Conservation (phyloP, 495 filamentous ascomycete genomes). For the Aspergillus biplanus region DNA sequence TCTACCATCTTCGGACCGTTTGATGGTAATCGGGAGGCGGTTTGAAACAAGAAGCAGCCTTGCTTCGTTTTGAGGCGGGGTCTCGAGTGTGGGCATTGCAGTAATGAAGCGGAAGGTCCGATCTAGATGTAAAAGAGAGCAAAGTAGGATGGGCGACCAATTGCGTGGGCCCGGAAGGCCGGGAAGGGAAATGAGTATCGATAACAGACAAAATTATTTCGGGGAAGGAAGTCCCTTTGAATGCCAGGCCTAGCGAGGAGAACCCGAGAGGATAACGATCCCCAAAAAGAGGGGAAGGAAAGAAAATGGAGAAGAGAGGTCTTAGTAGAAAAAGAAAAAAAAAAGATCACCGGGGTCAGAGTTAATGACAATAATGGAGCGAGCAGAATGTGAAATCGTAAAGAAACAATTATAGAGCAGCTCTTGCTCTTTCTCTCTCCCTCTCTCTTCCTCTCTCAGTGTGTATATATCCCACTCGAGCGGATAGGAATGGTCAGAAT, state of each 20-base stretch:
- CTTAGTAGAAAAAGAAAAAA: slow-evolving; percentile 9
- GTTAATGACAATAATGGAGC: not conserved
- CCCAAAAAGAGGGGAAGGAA: not conserved
- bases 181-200: not conserved
- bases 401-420: slow-evolving; percentile 2
- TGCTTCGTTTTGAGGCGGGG: slow-evolving; percentile 37
- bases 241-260: not conserved
- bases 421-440: slow-evolving; percentile 3
- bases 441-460: not conserved
- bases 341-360: not conserved
- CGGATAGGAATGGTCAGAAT: slow-evolving; percentile 9
- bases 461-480: not conserved
- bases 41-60: slow-evolving; percentile 87
- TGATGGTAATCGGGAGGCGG: slow-evolving; percentile 92
- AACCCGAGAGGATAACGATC: not conserved
- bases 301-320: not conserved
- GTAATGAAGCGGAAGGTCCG: slow-evolving; percentile 2
- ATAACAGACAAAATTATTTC: not conserved
- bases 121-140: slow-evolving; percentile 5
- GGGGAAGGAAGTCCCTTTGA: not conserved
- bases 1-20: slow-evolving; percentile 78
- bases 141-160: not conserved
- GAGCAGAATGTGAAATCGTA: not conserved
- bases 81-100: slow-evolving; percentile 42
- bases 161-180: not conserved